These are phyloP conservation scores for Aspergillus calidoustus DNA, from an alignment of 2,329 filamentous ascomycete genomes.

Conservation along the genomic window DNA sequence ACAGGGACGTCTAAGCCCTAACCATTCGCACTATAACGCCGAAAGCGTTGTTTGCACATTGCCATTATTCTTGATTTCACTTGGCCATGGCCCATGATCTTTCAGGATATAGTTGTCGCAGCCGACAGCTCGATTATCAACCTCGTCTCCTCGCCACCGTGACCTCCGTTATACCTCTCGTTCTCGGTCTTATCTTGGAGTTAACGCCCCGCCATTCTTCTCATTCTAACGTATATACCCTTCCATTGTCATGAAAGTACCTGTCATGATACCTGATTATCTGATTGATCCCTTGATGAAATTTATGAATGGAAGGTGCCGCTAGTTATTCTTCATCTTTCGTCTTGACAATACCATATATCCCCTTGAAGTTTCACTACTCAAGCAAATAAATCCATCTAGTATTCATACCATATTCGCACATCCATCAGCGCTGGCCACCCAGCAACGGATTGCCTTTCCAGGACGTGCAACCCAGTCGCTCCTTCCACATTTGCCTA, in stretches of 20 bases:
- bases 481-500: neutral
- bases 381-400: neutral
- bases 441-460: neutral
- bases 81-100: neutral
- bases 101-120: neutral
- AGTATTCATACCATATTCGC: too few relatives aligned
- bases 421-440: neutral
- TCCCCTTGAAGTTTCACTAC: neutral
- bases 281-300: constrained; percentile 9
- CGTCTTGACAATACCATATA: neutral
- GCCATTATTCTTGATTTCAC: neutral
- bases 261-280: constrained; percentile 1
- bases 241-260: constrained; percentile 1
- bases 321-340: neutral
- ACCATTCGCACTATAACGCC: neutral
- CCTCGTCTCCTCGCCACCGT: neutral
- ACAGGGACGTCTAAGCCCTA: constrained; percentile 35
- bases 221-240: constrained; percentile 11
- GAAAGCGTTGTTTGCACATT: neutral
- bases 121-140: neutral
- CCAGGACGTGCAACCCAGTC: neutral
- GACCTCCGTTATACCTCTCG: neutral
- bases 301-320: constrained; percentile 14
- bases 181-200: neutral
- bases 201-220: neutral